phyloP scores from a whole-genome alignment of 371 early-diverging fungal species.

The Batrachochytrium dendrobatidis region DNA sequence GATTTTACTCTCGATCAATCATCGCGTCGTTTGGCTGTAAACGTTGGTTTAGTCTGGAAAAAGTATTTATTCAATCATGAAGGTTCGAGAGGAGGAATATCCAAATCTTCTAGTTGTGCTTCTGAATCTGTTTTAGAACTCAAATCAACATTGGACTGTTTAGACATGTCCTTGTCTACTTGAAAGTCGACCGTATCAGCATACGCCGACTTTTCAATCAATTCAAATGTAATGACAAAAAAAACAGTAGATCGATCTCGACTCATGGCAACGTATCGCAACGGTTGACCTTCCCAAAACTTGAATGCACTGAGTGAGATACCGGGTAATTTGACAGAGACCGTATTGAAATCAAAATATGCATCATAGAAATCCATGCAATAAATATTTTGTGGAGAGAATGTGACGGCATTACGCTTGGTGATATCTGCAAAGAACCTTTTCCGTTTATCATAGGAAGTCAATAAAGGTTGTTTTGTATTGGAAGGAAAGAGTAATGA shows the following conservation, averaged over 20 bases:
- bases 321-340: conserved; percentile 52
- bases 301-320: conserved; percentile 47
- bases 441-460: conserved; percentile 35
- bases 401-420: conserved; percentile 32
- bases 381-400: conserved; percentile 48
- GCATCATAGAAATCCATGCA: conserved; percentile 63
- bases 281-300: conserved; percentile 66
- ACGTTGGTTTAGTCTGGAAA: too few species aligned
- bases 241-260: conserved; percentile 29
- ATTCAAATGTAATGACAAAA: conserved; percentile 53
- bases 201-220: conserved; percentile 23
- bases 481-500: conserved; percentile 15
- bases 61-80: too few species aligned
- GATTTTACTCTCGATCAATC: too few species aligned
- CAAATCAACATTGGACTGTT: too few species aligned
- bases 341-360: conserved; percentile 52
- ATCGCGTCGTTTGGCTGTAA: too few species aligned
- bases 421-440: conserved; percentile 16
- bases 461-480: neutral
- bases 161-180: neutral
- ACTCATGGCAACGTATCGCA: conserved; percentile 35
- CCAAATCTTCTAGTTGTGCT: too few species aligned
- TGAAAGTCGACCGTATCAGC: neutral
- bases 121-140: too few species aligned
- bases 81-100: too few species aligned